Evolutionary conservation across 805 yeast species (phyloP), one percentile per base, ranked within the genome.

Genomic region (Tetrapisispora pingtungensis): DNA sequence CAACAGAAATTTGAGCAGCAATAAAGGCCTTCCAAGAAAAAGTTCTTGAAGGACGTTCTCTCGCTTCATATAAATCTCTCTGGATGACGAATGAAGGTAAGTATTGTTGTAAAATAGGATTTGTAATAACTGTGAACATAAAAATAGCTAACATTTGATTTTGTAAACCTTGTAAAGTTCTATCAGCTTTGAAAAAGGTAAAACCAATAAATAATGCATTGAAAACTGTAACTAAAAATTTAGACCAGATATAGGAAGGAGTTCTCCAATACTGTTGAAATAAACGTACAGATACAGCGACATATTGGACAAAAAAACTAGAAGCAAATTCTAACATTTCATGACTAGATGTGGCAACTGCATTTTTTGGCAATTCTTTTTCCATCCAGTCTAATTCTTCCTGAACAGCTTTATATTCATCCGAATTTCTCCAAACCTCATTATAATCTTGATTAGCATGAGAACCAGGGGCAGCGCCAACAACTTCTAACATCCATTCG

Each of bases 401-500:
- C 46, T 77, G 73, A 31, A 83, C 77, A 7, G 71, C 78, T 43
- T 65, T 56, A 53, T 74, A 75, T 59, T 86, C 88, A 0, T 64
- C 63, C 32, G 95, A 84, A 40, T 73, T 71, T 60, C 74, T 64
- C 96, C 96, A 85, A 40, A 82, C 86, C 56, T 83, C 81, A 56
- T 77, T 71, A 56, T 80, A 83, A 61, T 83, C 84, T 63, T 79
- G 84, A 40, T 70, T 70, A 17, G 87, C 84, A 53, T 77, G 81
- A 31, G 85, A 76, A 43, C 87, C 88, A 7, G 88, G 88, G 31
- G 88, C 87, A 43, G 88, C 88, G 56, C 89, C 88, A 55, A 81
- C 82, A 50, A 80, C 84, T 49, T 83, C 83, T 64, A 87, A 70
- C 95, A 87, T 87, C 93, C 94, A 87, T 67, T 86, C 95, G 13